Base-by-base conservation (phyloP, 2,329 filamentous ascomycete species). In the Arthrinium puccinioides region DNA sequence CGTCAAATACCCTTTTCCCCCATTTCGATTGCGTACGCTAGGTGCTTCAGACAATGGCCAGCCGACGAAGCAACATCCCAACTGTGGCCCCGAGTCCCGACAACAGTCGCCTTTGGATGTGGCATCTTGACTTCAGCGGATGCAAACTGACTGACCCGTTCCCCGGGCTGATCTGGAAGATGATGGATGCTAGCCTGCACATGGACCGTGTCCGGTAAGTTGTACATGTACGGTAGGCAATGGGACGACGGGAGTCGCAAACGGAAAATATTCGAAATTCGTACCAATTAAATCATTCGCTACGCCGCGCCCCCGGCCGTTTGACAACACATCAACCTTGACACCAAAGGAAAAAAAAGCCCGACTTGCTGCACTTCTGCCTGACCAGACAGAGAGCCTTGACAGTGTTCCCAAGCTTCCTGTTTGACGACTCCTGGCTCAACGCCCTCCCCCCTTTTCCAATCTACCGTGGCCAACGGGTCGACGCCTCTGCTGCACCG, bases 281-380 rank as follows among this genome's bases (percentile, higher is more conserved):
- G 33, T 26, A 37, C 40, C 39, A 38, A 41, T 38, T 36, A 39
- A 40, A 38, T 23, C 24, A 41, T 36, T 39, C 18, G 38, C 18
- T 37, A 35, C 24, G 37, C 40, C 37, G 33, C 45, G 44, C 49
- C 44, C 52, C 45, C 48, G 41, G 40, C 48, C 50, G 54, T 52
- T 60, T 72, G 69, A 70, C 68, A 72, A 70, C 68, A 62, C 66
- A 71, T 70, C 66, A 66, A 55, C 60, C 55, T 53, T n/a, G n/a
- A n/a, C n/a, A n/a, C n/a, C n/a, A n/a, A n/a, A n/a, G n/a, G n/a
- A n/a, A 59, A 54, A 46, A 57, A 55, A 56, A 56, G 60, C 62
- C 62, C 57, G 58, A 63, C 58, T 50, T 56, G 53, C 56, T 66
- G 64, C 64, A 67, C 57, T 60, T 63, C 60, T 68, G 64, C 64